phyloP scores from a whole-genome alignment of 164 flowering plant genomes.

The Annona cherimola region DNA sequence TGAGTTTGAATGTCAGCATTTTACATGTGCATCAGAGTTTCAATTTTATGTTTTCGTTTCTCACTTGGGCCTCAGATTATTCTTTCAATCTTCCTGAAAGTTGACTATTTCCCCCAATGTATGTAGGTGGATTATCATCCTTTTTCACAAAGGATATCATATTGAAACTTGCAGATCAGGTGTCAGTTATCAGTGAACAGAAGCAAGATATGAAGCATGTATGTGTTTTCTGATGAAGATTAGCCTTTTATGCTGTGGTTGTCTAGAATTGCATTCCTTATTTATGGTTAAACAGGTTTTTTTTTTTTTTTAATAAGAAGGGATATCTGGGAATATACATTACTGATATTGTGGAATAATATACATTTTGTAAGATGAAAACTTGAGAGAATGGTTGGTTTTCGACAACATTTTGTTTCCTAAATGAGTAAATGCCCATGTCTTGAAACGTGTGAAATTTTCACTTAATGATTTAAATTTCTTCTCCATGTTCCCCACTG shows the following conservation, averaged over 20 bases:
- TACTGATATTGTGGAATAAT: background rate
- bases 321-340: background rate
- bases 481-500: no score
- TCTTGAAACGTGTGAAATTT: no score
- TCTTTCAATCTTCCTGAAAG: background rate
- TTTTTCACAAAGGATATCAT: constrained; percentile 47
- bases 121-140: constrained; percentile 49
- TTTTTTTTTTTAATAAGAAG: no score
- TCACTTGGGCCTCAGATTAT: background rate
- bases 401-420: no score
- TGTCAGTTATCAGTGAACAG: constrained; percentile 28
- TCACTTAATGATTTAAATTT: no score
- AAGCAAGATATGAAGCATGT: constrained; percentile 37
- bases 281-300: background rate
- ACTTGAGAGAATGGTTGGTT: no score
- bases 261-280: no score
- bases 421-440: no score
- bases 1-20: background rate
- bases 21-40: background rate
- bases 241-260: background rate
- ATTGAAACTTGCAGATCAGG: constrained; percentile 51
- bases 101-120: background rate
- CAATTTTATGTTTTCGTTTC: background rate
- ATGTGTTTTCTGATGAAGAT: constrained; percentile 21
- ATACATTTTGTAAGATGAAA: no score